Evolutionary conservation across 257 asterid species (phyloP).

Genomic region (Solanum megistacrolobum): DNA sequence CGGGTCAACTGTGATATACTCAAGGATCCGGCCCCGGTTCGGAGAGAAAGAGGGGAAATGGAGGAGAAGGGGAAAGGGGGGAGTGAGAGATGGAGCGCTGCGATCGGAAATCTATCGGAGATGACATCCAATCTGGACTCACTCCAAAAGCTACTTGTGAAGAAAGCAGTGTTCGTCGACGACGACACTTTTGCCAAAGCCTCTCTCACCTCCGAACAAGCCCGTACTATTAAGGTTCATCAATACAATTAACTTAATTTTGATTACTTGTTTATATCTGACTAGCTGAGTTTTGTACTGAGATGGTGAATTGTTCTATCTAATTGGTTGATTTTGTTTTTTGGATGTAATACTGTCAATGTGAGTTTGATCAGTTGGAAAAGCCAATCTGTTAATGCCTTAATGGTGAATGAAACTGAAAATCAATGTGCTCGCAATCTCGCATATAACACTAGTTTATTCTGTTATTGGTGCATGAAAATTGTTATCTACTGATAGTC

Average conservation of each 20-base stretch:
- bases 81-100: constrained; percentile 79
- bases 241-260: background rate
- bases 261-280: background rate
- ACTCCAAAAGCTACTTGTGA: constrained; percentile 57
- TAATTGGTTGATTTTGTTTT: background rate
- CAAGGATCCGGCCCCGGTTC: background rate
- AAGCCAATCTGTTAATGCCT: background rate
- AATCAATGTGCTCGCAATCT: background rate
- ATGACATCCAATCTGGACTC: constrained; percentile 73
- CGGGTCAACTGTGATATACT: background rate
- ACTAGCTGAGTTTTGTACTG: background rate
- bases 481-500: background rate
- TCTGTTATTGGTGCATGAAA: background rate
- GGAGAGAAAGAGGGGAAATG: constrained; percentile 20
- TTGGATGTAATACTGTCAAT: background rate
- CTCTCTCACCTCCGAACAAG: constrained; percentile 76
- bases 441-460: background rate
- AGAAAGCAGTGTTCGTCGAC: constrained; percentile 80
- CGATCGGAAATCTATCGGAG: constrained; percentile 77
- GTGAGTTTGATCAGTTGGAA: background rate
- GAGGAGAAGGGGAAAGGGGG: constrained; percentile 50
- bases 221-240: constrained; percentile 76
- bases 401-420: background rate
- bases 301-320: background rate
- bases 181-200: constrained; percentile 87